These are phyloP conservation scores for Phalaenopsis aphrodite DNA, from an alignment of 106 monocot genomes.

Conservation along the genomic window DNA sequence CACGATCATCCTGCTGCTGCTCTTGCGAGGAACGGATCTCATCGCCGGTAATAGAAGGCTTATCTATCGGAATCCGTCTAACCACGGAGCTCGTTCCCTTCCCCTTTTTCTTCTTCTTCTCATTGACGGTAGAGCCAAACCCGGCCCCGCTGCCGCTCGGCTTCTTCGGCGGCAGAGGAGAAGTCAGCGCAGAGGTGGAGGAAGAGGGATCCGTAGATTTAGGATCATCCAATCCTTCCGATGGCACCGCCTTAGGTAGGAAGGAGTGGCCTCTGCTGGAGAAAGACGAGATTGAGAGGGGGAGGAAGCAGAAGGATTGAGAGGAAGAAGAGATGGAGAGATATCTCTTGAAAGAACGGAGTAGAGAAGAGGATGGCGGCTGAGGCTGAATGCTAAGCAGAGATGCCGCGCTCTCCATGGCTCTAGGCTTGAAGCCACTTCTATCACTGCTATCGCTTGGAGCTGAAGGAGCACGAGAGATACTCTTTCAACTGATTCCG, in stretches of 20 bases:
- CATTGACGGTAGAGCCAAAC: constrained; percentile 19
- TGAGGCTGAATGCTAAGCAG: background rate
- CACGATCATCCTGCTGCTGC: constrained; percentile 34
- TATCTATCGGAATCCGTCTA: constrained; percentile 42
- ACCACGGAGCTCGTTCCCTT: constrained; percentile 28
- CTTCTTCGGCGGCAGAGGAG: constrained; percentile 15
- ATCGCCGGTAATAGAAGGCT: constrained; percentile 13
- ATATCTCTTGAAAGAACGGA: background rate
- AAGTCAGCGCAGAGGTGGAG: background rate
- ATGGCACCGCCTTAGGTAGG: background rate
- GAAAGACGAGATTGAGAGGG: background rate
- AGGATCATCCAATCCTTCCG: background rate
- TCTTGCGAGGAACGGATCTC: constrained; percentile 8
- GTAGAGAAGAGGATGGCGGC: background rate
- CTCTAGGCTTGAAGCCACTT: background rate
- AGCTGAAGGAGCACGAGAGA: no score
- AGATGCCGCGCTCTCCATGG: background rate
- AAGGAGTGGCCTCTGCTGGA: background rate
- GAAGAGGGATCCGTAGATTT: background rate
- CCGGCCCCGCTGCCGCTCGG: constrained; percentile 22
- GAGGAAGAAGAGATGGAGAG: background rate
- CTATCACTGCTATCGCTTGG: background rate
- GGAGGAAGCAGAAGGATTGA: background rate
- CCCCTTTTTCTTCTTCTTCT: constrained; percentile 25
- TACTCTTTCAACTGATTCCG: no score